A percentile compares a stretch with the other conserved stretches of the same genome.
Conservation (phyloP, 2,329 filamentous ascomycete species). For the Epichloe festucae region DNA sequence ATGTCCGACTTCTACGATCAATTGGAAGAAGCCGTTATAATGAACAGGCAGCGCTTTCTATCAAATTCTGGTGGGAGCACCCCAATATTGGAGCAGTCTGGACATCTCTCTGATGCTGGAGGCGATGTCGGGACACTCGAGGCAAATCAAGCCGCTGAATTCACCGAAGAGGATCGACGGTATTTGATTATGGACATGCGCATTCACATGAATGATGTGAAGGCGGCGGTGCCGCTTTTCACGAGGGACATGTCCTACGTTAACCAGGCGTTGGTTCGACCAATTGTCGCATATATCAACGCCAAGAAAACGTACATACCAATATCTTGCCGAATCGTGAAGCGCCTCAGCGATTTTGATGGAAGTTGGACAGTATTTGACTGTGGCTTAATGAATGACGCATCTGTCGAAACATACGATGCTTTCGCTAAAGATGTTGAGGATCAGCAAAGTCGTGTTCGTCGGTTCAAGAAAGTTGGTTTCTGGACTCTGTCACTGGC, state of each 20-base stretch:
- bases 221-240: conserved; percentile 85
- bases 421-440: conserved; percentile 87
- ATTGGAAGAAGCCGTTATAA: conserved; percentile 80
- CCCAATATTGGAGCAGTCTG: conserved; percentile 17
- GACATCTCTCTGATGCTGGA: conserved; percentile 20
- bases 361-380: conserved; percentile 93
- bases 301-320: conserved; percentile 90
- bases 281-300: conserved; percentile 98
- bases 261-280: conserved; percentile 86
- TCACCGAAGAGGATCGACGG: conserved; percentile 48
- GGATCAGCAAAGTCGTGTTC: conserved; percentile 72
- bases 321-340: conserved; percentile 87
- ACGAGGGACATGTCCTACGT: conserved; percentile 86
- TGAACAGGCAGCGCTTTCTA: conserved; percentile 54
- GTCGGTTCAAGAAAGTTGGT: conserved; percentile 87
- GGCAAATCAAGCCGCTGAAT: conserved; percentile 6
- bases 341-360: conserved; percentile 78
- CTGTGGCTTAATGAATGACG: conserved; percentile 84
- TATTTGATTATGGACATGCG: conserved; percentile 89
- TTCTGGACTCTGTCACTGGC: conserved; percentile 91
- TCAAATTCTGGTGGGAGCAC: conserved; percentile 29
- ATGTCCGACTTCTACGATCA: conserved; percentile 97
- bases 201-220: conserved; percentile 91
- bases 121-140: conserved; percentile 6
- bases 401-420: conserved; percentile 86